Evolutionary conservation across 116 monocot genomes (phyloP).

Genomic region (Cymodocea nodosa): DNA sequence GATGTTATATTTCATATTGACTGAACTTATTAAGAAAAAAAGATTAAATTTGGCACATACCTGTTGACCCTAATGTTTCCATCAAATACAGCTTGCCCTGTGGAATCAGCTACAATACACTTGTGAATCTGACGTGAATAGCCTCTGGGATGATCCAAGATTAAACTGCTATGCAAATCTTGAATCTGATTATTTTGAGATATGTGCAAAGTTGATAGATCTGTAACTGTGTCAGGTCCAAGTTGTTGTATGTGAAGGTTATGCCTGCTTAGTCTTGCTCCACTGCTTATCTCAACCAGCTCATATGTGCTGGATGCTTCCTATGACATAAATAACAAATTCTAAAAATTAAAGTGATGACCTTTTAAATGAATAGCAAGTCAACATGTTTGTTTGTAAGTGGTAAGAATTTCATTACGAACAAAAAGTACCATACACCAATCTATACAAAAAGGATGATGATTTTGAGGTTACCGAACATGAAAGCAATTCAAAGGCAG

Average conservation of each 20-base stretch:
- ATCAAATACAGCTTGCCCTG: constrained; percentile 76
- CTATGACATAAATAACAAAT: constrained; percentile 19
- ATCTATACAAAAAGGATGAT: no score
- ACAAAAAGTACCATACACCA: no score
- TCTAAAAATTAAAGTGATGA: no score
- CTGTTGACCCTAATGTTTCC: constrained; percentile 94
- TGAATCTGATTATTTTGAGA: constrained; percentile 73
- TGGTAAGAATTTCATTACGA: no score
- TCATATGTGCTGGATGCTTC: constrained; percentile 65
- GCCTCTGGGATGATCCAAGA: constrained; percentile 85
- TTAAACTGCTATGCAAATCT: constrained; percentile 84
- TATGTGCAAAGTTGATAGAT: constrained; percentile 69
- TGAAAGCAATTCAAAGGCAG: no score
- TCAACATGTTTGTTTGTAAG: no score
- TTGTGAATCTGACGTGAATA: constrained; percentile 83
- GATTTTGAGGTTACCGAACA: no score
- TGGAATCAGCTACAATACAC: constrained; percentile 67
- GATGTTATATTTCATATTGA: neutral
- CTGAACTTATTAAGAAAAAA: neutral
- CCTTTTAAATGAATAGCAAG: no score
- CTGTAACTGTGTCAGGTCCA: constrained; percentile 76
- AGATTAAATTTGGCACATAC: constrained; percentile 15
- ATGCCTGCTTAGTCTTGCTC: constrained; percentile 82
- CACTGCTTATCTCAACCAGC: constrained; percentile 64
- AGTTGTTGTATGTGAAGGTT: constrained; percentile 86